A percentile compares a stretch with the other conserved stretches of the same genome.
Conservation (phyloP, 352 stramenopile genomes). For the Thalassiosira mediterranea region DNA sequence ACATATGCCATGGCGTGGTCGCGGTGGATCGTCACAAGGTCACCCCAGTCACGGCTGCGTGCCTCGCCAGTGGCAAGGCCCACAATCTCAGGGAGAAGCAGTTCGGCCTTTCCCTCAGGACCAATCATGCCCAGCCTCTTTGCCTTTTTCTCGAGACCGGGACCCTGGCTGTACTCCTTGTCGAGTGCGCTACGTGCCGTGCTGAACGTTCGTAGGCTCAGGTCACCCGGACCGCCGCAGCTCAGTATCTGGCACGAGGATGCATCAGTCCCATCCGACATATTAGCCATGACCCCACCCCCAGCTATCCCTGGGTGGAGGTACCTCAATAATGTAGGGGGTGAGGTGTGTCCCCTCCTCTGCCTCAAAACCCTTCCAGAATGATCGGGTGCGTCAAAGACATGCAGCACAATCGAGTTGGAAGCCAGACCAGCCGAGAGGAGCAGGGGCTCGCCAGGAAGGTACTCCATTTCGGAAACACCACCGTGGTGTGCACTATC, state of each 20-base stretch:
- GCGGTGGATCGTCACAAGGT: constrained; percentile 94
- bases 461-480: constrained; percentile 70
- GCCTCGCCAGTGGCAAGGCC: constrained; percentile 91
- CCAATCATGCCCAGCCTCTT: constrained; percentile 83
- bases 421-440: constrained; percentile 67
- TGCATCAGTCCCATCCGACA: constrained; percentile 75
- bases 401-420: constrained; percentile 75
- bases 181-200: constrained; percentile 76
- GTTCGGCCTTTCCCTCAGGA: constrained; percentile 84
- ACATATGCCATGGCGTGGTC: constrained; percentile 92
- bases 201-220: constrained; percentile 75
- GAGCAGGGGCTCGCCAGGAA: constrained; percentile 76
- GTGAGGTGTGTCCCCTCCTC: constrained; percentile 70
- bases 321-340: constrained; percentile 73
- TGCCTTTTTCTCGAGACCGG: constrained; percentile 89
- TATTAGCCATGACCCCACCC: constrained; percentile 59
- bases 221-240: constrained; percentile 57
- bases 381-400: constrained; percentile 83
- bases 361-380: constrained; percentile 68
- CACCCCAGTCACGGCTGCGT: constrained; percentile 89
- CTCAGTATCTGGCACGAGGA: constrained; percentile 76
- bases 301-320: constrained; percentile 60
- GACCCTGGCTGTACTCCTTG: constrained; percentile 82
- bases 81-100: constrained; percentile 91
- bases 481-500: constrained; percentile 68